Base-by-base conservation (phyloP, 805 yeast genomes). In the Candida alai region DNA sequence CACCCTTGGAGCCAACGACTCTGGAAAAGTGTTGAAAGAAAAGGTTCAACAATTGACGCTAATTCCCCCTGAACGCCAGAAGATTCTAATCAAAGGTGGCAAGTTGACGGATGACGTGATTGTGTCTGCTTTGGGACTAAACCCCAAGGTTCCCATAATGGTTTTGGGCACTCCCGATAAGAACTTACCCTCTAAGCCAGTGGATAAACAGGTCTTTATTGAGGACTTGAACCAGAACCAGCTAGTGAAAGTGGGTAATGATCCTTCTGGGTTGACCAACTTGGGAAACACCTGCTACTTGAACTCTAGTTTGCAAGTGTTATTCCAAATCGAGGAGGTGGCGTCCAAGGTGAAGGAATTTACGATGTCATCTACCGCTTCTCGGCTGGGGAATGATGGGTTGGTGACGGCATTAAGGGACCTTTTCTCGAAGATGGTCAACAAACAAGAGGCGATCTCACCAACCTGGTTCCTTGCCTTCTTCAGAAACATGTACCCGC, bases 131-230 rank as follows among this genome's bases (percentile, higher is more conserved):
- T 66, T 83, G 33, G 73, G 68, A 17, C 53, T 89, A 42, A 84
- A 82, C 49, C 68, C 75, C 15, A 76, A 75, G 21, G 84, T 82
- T 45, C 66, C 76, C 10, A 67, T 90, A 15, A 84, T 93, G 95
- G 85, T 93, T 37, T 68, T 93, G 37, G 99, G 99, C 16, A 82
- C 97, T 1, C 90, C 96, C 2, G 93, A 84, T 36, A 67, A 72
- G 37, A 75, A 73, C 37, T 60, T 78, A 34, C 76, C 73, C 22
- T 35, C 49, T 3, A 70, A 73, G 22, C 84, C 84, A 10, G 67
- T 67, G 10, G 70, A 65, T 9, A 68, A 72, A 39, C 69, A 66
- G 31, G 76, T 75, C 19, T 84, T 85, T 43, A 56, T 80, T 24
- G 95, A 84, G 56, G 96, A 84, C 54, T 58, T 82, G 56, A 68